Conservation (phyloP, 2,329 filamentous ascomycete genomes). For the Sordariomycetes sp. region DNA sequence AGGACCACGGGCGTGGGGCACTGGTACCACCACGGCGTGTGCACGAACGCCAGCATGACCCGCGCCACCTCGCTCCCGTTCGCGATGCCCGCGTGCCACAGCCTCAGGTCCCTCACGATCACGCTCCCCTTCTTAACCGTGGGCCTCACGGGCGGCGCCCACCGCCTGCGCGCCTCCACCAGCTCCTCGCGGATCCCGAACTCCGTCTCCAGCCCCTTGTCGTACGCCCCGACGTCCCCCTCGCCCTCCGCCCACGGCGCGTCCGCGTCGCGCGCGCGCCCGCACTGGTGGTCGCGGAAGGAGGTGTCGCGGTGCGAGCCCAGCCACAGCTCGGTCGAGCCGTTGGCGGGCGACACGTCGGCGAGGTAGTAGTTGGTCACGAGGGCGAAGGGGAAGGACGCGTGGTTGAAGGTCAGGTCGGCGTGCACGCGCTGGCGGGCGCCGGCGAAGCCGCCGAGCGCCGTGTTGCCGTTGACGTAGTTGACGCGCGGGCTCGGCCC, state of each 20-base stretch:
- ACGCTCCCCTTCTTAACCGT: constrained; percentile 10
- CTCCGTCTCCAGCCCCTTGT: constrained; percentile 3
- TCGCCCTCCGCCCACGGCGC: neutral
- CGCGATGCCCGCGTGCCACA: constrained; percentile 12
- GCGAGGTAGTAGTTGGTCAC: constrained; percentile 7
- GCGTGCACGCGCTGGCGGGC: constrained; percentile 6
- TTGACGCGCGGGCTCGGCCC: constrained; percentile 6
- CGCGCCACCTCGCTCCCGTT: constrained; percentile 8
- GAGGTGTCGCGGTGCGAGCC: constrained; percentile 7
- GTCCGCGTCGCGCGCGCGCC: neutral
- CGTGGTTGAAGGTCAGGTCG: constrained; percentile 7
- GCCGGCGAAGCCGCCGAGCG: constrained; percentile 5
- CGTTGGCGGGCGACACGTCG: constrained; percentile 9
- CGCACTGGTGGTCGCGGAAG: constrained; percentile 7
- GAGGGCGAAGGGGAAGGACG: constrained; percentile 6
- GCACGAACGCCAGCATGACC: constrained; percentile 13
- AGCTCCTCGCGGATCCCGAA: constrained; percentile 6
- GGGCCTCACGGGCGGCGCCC: constrained; percentile 7
- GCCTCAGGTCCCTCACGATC: constrained; percentile 9
- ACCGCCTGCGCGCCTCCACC: constrained; percentile 3
- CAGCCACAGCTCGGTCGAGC: constrained; percentile 10
- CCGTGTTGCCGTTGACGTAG: constrained; percentile 7
- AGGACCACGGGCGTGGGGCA: constrained; percentile 8
- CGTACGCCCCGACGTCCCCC: neutral
- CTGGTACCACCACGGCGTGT: constrained; percentile 7